A percentile compares a stretch with the other conserved stretches of the same genome.
These are phyloP conservation scores for Plasmodium berghei DNA, from an alignment of 169 alveolate genomes.

Conservation along the genomic window DNA sequence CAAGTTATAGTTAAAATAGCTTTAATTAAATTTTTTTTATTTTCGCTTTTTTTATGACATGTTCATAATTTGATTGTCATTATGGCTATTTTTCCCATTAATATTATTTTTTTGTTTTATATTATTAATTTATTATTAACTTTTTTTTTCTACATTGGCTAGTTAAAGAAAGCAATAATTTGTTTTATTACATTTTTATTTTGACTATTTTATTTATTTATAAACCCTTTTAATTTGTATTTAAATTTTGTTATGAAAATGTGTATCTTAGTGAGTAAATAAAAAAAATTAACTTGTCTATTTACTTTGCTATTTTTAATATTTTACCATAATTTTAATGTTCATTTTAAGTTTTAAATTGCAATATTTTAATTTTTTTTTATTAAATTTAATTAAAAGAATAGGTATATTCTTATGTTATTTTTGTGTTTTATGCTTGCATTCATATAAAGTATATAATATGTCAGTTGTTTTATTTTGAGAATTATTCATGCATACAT, in stretches of 20 bases:
- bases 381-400: too few species aligned
- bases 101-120: slow-evolving; percentile 18
- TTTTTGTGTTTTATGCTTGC: too few species aligned
- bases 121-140: neutral
- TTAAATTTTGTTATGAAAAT: slow-evolving; percentile 10
- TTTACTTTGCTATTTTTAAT: neutral
- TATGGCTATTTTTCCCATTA: neutral
- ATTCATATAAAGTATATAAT: too few species aligned
- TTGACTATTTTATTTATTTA: slow-evolving; percentile 1
- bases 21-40: slow-evolving; percentile 8
- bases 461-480: too few species aligned
- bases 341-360: neutral
- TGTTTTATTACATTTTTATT: slow-evolving; percentile 6
- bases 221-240: slow-evolving; percentile 3
- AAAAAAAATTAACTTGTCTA: neutral
- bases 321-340: neutral
- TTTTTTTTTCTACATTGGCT: slow-evolving; percentile 23
- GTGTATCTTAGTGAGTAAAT: neutral
- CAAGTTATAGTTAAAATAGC: neutral
- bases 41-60: slow-evolving; percentile 6
- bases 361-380: too few species aligned
- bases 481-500: too few species aligned
- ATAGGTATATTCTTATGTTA: too few species aligned
- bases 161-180: neutral
- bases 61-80: slow-evolving; percentile 7